Conservation (phyloP, 306 rosid genomes). For the Cucurbita moschata region DNA sequence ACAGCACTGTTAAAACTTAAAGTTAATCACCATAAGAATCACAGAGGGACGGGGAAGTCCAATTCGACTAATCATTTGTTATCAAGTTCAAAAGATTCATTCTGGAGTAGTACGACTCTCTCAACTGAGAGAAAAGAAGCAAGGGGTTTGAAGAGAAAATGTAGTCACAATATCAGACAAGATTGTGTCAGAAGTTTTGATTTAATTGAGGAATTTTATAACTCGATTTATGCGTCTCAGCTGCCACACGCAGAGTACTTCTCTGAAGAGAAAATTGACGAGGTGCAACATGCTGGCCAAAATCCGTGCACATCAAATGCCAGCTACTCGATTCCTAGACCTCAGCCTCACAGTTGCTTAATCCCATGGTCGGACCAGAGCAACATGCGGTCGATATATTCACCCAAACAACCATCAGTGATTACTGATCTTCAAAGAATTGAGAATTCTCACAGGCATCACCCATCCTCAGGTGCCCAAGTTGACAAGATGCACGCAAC, state of each 20-base stretch:
- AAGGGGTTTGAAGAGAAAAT: conserved; percentile 8
- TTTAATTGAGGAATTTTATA: conserved; percentile 7
- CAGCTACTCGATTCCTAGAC: not conserved
- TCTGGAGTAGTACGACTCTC: conserved; percentile 18
- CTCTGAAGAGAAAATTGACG: not conserved
- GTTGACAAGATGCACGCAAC: conserved; percentile 16
- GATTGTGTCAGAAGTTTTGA: not conserved
- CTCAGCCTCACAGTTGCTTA: not conserved
- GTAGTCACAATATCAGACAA: not conserved
- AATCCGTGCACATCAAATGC: not conserved
- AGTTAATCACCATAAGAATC: not conserved
- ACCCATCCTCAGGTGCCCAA: conserved; percentile 25
- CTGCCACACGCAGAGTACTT: not conserved
- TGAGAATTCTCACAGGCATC: conserved; percentile 14
- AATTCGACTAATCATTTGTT: not conserved
- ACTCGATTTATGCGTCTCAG: not conserved
- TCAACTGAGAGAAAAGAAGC: conserved; percentile 12
- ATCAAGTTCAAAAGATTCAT: conserved; percentile 14
- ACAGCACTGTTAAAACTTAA: not conserved
- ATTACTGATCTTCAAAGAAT: conserved; percentile 15
- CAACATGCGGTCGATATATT: conserved; percentile 13
- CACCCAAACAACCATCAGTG: conserved; percentile 5
- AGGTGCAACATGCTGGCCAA: not conserved
- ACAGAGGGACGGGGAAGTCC: not conserved
- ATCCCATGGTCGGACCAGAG: conserved; percentile 15